Evolutionary conservation across 2,329 filamentous ascomycete species (phyloP), one percentile per base, ranked within the genome.

Genomic region (Xylariales sp.): DNA sequence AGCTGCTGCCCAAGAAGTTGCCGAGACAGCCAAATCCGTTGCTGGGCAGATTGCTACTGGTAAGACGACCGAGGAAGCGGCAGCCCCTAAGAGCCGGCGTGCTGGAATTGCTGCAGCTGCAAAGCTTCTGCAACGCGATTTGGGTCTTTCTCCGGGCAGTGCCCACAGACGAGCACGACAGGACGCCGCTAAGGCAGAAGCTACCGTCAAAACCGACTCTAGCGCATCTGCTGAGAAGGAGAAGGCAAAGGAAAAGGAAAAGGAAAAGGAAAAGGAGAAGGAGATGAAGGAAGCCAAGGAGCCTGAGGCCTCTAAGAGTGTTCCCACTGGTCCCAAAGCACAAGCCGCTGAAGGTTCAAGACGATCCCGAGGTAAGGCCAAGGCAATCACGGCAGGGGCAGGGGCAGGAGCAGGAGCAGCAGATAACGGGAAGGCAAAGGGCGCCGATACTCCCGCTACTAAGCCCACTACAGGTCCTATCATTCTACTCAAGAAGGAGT

Each of bases 81-180:
- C 56, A 1, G n/a, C n/a, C n/a, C 66, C 71, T 2, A 82, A 79
- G 60, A 78, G 70, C 43, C 74, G 77, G 20, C 69, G 76, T 31
- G 73, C 74, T 5, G 76, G 73, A n/a, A 81, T 83, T 39, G 71
- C 78, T 21, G 76, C 78, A 7, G 80, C 81, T 9, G 80, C 80
- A 9, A 73, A 79, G 12, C 78, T 85, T 40, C 54, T 86, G 14
- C 80, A 84, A 57, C 74, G 81, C 24, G 81, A 86, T 47, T 68
- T 84, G 14, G 80, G 80, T 15, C 69, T 85, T 1, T 82, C 76
- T 44, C 76, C 78, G 9, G 78, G 78, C 27, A 78, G 75, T 51
- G 76, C 80, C 11, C 76, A 82, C 57, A 69, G 80, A 44, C 74
- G 75, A 54, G 76, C 76, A 12, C 73, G 78, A 6, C 73, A 76